These are phyloP conservation scores for Pythium dissotocum DNA, from an alignment of 352 stramenopile genomes.

Conservation along the genomic window DNA sequence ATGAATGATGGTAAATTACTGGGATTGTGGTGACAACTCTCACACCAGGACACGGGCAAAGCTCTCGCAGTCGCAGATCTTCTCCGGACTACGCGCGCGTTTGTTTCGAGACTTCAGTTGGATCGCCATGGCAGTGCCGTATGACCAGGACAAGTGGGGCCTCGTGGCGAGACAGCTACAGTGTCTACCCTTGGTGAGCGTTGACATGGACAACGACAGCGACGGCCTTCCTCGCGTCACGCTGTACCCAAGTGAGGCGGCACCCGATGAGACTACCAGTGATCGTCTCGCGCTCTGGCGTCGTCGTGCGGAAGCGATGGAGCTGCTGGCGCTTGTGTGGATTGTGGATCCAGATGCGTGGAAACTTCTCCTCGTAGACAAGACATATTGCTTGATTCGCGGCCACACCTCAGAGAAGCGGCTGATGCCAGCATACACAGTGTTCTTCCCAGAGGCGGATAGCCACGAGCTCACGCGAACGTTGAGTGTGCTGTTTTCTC, in stretches of 20 bases:
- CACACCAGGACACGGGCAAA: background rate
- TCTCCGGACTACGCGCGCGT: too few species aligned
- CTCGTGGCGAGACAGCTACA: background rate
- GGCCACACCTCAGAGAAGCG: background rate
- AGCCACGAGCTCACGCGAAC: too few species aligned
- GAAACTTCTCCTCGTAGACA: background rate
- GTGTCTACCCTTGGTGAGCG: background rate
- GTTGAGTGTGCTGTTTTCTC: too few species aligned
- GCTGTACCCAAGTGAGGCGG: too few species aligned
- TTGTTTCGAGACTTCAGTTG: too few species aligned
- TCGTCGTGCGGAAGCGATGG: background rate
- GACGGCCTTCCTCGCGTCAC: background rate
- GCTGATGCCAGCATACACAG: background rate
- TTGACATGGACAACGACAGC: background rate
- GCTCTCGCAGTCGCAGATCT: too few species aligned
- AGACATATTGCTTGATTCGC: background rate
- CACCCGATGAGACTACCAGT: background rate
- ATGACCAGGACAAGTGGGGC: background rate
- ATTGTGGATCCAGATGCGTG: background rate
- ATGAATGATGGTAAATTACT: too few species aligned
- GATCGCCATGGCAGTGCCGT: too few species aligned
- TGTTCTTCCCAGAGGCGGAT: too few species aligned
- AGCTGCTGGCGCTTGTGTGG: background rate
- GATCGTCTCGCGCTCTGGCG: constrained; percentile 1
- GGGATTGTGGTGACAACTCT: too few species aligned